A percentile compares a stretch with the other conserved stretches of the same genome.
Conservation (phyloP, 2,329 filamentous ascomycete genomes). For the Cladosporium sp. region DNA sequence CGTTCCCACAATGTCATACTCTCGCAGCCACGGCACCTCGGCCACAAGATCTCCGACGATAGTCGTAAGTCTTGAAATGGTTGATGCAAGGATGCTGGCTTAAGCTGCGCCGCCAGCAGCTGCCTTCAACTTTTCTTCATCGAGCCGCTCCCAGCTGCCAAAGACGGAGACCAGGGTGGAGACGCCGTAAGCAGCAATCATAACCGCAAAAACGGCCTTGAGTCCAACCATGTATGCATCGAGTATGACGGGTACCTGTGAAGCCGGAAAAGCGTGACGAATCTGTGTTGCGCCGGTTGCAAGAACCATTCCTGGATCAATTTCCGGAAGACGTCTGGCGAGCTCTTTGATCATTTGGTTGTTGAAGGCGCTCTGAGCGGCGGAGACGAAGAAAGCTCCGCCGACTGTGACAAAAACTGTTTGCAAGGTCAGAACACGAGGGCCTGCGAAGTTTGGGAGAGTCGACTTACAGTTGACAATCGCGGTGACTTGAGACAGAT, state of each 20-base stretch:
- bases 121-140: not conserved
- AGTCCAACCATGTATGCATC: not conserved
- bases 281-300: not conserved
- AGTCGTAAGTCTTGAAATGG: not conserved
- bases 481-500: slow-evolving; percentile 40
- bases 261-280: not conserved
- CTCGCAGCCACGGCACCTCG: not conserved
- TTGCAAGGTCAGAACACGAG: slow-evolving; percentile 25
- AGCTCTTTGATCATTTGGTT: slow-evolving; percentile 62
- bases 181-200: not conserved
- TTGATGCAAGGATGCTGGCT: not conserved
- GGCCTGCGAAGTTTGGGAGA: no score
- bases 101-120: not conserved
- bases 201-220: not conserved
- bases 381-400: slow-evolving; percentile 54
- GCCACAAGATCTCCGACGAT: not conserved
- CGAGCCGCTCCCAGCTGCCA: not conserved
- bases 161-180: not conserved
- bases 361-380: slow-evolving; percentile 68
- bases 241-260: not conserved
- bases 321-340: slow-evolving; percentile 42
- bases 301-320: slow-evolving; percentile 34
- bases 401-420: slow-evolving; percentile 40
- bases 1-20: not conserved
- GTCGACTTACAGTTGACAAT: slow-evolving; percentile 36